Evolutionary conservation across 2,329 filamentous ascomycete species (phyloP).

Genomic region (Ampelomyces quisqualis): DNA sequence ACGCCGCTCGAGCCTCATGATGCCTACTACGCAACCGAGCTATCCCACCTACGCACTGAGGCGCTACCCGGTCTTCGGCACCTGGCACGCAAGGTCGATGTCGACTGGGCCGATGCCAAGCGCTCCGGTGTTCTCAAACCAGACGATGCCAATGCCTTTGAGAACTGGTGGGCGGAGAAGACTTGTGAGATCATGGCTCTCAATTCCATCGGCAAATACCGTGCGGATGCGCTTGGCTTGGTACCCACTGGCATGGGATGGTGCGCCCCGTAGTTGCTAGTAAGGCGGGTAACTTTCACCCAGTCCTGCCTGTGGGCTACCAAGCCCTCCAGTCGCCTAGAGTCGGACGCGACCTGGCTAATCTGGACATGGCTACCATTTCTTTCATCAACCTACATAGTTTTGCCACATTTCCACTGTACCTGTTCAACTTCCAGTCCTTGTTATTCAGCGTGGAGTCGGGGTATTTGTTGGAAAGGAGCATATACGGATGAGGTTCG

Average conservation of each 20-base stretch:
- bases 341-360: background rate
- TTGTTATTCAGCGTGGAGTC: slow-evolving; percentile 28
- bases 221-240: slow-evolving; percentile 28
- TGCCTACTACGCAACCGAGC: slow-evolving; percentile 38
- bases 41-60: slow-evolving; percentile 44
- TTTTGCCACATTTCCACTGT: too few species aligned
- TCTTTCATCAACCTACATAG: background rate
- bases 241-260: slow-evolving; percentile 38
- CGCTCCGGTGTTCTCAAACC: slow-evolving; percentile 16
- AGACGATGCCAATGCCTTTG: slow-evolving; percentile 37
- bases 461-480: slow-evolving; percentile 17
- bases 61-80: slow-evolving; percentile 49
- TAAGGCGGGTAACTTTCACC: slow-evolving; percentile 21
- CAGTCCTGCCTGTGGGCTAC: slow-evolving; percentile 10
- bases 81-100: slow-evolving; percentile 37
- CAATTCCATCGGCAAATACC: slow-evolving; percentile 32
- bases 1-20: slow-evolving; percentile 39
- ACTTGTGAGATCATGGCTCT: slow-evolving; percentile 36
- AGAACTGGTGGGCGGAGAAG: slow-evolving; percentile 44
- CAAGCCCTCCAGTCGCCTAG: slow-evolving; percentile 4
- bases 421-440: slow-evolving; percentile 5
- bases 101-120: slow-evolving; percentile 38
- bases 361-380: too few species aligned
- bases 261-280: slow-evolving; percentile 38
- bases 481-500: slow-evolving; percentile 18